These are phyloP conservation scores for Diaporthe aspalathi DNA, from an alignment of 2,329 filamentous ascomycete genomes.

Conservation along the genomic window DNA sequence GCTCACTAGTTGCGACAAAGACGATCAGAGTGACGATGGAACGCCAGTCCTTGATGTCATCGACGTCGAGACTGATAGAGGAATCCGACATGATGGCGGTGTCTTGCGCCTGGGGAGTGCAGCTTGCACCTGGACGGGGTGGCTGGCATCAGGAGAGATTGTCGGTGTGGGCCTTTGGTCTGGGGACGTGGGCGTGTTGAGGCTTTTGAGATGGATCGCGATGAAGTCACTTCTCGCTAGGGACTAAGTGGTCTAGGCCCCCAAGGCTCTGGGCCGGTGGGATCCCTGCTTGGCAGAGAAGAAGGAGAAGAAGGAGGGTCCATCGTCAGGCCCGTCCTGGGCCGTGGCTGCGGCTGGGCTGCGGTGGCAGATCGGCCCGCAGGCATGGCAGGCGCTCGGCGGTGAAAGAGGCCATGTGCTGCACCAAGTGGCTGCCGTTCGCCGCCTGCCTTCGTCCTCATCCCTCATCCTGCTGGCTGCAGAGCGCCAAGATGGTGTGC, in stretches of 20 bases:
- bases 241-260: neutral
- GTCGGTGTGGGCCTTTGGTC: neutral
- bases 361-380: constrained; percentile 12
- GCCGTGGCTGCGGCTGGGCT: constrained; percentile 8
- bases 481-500: neutral
- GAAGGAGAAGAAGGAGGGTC: neutral
- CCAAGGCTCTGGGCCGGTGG: neutral
- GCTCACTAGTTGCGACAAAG: constrained; percentile 77
- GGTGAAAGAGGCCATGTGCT: constrained; percentile 14
- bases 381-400: constrained; percentile 10
- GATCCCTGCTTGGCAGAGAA: constrained; percentile 3
- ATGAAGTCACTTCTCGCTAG: neutral
- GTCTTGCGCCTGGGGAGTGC: constrained; percentile 11
- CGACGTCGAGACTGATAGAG: constrained; percentile 57
- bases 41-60: constrained; percentile 71
- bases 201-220: constrained; percentile 9
- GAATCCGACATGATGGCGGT: constrained; percentile 32
- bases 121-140: constrained; percentile 1
- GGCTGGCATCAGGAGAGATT: neutral
- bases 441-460: too few species aligned
- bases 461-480: neutral
- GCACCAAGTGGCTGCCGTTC: neutral
- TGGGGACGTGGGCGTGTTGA: constrained; percentile 6
- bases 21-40: constrained; percentile 78
- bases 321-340: neutral